Percentiles rank a stretch among this genome's conserved stretches.
Evolutionary conservation across 257 asterid genomes (phyloP).

Genomic region (Rehmannia glutinosa): DNA sequence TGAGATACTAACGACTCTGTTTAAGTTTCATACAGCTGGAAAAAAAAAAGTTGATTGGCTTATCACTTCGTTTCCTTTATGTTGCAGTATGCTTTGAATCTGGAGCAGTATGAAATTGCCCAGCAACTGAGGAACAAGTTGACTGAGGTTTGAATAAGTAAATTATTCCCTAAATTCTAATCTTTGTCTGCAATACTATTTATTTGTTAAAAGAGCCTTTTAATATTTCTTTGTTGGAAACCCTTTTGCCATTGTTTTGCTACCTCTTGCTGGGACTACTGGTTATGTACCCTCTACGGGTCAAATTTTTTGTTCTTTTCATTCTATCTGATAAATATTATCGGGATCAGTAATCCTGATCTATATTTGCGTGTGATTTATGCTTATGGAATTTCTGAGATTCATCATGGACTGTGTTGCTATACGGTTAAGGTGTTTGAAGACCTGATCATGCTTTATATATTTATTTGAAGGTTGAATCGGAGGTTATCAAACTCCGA

Average conservation of each 20-base stretch:
- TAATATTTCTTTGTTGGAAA: too few relatives aligned
- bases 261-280: too few relatives aligned
- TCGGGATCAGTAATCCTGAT: too few relatives aligned
- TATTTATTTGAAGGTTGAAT: constrained; percentile 65
- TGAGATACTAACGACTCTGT: constrained; percentile 4
- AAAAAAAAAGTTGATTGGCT: constrained; percentile 10
- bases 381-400: too few relatives aligned
- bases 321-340: too few relatives aligned
- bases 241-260: background rate
- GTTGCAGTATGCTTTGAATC: constrained; percentile 88
- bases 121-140: constrained; percentile 88
- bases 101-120: constrained; percentile 93
- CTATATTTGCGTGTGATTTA: too few relatives aligned
- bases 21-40: constrained; percentile 6
- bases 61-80: constrained; percentile 6
- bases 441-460: constrained; percentile 6
- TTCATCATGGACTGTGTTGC: too few relatives aligned
- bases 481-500: constrained; percentile 66
- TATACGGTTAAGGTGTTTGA: too few relatives aligned
- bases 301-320: background rate
- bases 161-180: background rate
- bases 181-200: constrained; percentile 1
- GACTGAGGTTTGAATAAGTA: constrained; percentile 57
- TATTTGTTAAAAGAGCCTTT: background rate
- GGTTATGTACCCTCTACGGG: background rate